Evolutionary conservation across 495 filamentous ascomycete genomes (phyloP), one percentile per base, ranked within the genome.

Genomic region (Lasiosphaeria hispida): DNA sequence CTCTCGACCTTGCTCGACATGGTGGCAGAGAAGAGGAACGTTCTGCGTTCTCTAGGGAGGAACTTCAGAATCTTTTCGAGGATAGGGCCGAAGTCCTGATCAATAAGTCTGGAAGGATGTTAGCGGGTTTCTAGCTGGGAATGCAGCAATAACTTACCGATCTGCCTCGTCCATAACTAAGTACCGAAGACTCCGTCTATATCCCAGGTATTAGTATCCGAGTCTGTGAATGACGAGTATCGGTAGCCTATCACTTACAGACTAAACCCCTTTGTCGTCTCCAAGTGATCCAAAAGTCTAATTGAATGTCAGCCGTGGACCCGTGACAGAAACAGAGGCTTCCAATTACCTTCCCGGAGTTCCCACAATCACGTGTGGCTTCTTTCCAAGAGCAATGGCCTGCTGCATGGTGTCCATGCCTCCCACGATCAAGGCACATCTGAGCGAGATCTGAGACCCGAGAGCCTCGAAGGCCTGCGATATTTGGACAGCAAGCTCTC

Each of bases 111-210:
- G 30, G 9, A 43, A 7, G 11, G 15, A 18, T 37, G 51, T 59
- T 39, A 60, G 50, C 7, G 6, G 11, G 23, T 1, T n/a, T 10
- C 9, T 1, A 14, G 30, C 7, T 8, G 11, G 3, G 11, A 7
- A 7, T 5, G 10, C 1, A 43, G 17, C 13, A 1, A n/a, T 3
- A 10, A 34, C 38, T 37, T 48, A 63, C 63, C 64, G 80, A 68
- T 98, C 93, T 30, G 93, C 94, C 72, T 98, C 94, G 63, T 97
- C 94, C 83, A 97, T 90, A 37, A 95, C 91, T 0, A 97, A 81
- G 63, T 92, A 96, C 64, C 91, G 90, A 4, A 97, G 75, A 13
- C 75, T 75, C 6, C 67, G 66, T 0, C 64, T 67, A 34, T 3
- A 36, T 13, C 8, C 8, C 13, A 36, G 8, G 57, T n/a, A n/a